phyloP scores from a whole-genome alignment of 257 asterid genomes.

The Forsythia suspensa region DNA sequence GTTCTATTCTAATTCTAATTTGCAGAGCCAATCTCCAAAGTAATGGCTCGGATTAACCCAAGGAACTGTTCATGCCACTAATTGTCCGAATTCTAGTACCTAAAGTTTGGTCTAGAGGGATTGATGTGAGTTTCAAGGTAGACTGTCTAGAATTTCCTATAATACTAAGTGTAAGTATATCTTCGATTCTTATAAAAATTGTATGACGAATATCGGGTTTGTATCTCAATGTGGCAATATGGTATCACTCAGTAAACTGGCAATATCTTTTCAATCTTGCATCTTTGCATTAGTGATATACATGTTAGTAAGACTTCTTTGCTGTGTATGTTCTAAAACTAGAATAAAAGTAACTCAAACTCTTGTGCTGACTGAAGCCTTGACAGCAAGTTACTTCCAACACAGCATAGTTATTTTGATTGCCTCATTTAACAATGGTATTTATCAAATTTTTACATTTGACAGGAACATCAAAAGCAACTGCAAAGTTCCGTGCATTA shows the following conservation, averaged over 20 bases:
- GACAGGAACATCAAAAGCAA: constrained; percentile 76
- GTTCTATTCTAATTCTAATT: background rate
- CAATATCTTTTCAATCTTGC: constrained; percentile 13
- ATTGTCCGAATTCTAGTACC: background rate
- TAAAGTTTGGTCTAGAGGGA: background rate
- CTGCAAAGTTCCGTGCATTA: constrained; percentile 65
- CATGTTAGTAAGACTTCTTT: background rate
- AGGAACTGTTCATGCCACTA: background rate
- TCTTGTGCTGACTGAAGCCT: constrained; percentile 8
- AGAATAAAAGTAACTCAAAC: constrained; percentile 6
- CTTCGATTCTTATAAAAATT: background rate
- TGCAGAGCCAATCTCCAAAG: background rate
- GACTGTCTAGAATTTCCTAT: background rate
- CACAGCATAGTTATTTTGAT: background rate
- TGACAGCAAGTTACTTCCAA: constrained; percentile 14
- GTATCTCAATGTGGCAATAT: background rate
- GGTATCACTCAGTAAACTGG: background rate
- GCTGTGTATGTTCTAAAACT: constrained; percentile 7
- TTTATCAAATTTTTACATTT: constrained; percentile 17
- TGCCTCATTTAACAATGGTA: constrained; percentile 16
- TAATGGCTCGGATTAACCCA: background rate
- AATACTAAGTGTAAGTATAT: background rate
- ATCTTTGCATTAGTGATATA: background rate
- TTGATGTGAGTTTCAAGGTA: background rate
- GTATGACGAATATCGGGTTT: background rate